Conservation (phyloP, 108 stramenopile species). For the Licmophora abbreviata region DNA sequence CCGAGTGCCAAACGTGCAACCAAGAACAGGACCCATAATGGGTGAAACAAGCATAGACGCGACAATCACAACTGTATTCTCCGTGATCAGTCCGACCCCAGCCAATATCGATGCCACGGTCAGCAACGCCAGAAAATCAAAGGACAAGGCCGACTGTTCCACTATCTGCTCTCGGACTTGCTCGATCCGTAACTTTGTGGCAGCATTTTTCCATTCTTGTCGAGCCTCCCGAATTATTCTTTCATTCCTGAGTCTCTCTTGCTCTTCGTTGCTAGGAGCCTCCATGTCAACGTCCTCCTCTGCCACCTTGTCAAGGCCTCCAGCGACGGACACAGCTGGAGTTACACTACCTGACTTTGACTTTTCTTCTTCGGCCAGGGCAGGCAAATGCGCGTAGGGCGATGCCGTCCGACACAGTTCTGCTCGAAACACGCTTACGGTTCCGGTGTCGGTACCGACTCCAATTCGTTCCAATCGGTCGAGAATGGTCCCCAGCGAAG, state of each 20-base stretch:
- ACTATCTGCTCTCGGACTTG: constrained; percentile 55
- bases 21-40: constrained; percentile 57
- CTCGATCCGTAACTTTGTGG: constrained; percentile 32
- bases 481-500: constrained; percentile 16
- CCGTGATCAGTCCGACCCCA: constrained; percentile 62
- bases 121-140: constrained; percentile 42
- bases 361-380: neutral
- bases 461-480: constrained; percentile 38
- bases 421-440: constrained; percentile 22
- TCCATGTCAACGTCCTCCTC: neutral
- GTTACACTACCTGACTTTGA: neutral
- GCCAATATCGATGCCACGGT: constrained; percentile 64
- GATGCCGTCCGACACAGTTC: constrained; percentile 19
- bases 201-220: constrained; percentile 36
- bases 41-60: constrained; percentile 83
- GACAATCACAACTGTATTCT: constrained; percentile 71
- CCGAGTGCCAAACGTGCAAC: constrained; percentile 54
- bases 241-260: neutral
- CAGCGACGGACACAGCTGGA: neutral
- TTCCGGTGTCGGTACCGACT: constrained; percentile 31
- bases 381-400: neutral
- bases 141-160: constrained; percentile 29
- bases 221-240: constrained; percentile 9
- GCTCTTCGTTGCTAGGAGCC: neutral
- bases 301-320: neutral